These are phyloP conservation scores for Phytophthora quininea DNA, from an alignment of 352 stramenopile genomes.

Conservation along the genomic window DNA sequence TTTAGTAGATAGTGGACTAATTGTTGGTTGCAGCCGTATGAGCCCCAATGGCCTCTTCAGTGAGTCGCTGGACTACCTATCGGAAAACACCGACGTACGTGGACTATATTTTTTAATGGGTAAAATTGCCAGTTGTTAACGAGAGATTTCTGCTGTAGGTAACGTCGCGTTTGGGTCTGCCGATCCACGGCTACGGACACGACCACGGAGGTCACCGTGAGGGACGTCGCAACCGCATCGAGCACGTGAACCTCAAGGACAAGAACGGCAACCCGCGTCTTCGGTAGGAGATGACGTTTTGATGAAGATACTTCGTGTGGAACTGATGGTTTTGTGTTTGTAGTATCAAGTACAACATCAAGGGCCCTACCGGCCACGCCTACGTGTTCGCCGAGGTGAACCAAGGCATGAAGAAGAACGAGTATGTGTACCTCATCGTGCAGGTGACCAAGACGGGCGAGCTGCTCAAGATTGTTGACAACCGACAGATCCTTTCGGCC, in stretches of 20 bases:
- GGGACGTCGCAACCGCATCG: slow-evolving; percentile 95
- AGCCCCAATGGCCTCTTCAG: slow-evolving; percentile 85
- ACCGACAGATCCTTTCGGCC: slow-evolving; percentile 85
- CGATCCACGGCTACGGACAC: slow-evolving; percentile 93
- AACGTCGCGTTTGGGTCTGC: slow-evolving; percentile 85
- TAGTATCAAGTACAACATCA: slow-evolving; percentile 95
- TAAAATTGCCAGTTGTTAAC: background rate
- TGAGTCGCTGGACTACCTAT: slow-evolving; percentile 75
- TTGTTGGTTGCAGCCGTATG: slow-evolving; percentile 61
- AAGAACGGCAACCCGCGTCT: slow-evolving; percentile 87
- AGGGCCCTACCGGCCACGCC: slow-evolving; percentile 89
- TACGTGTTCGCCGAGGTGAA: slow-evolving; percentile 94
- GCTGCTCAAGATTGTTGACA: slow-evolving; percentile 93
- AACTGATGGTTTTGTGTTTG: slow-evolving; percentile 6
- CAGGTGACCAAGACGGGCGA: slow-evolving; percentile 92
- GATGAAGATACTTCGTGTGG: background rate
- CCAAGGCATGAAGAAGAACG: slow-evolving; percentile 91
- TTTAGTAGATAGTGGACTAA: slow-evolving; percentile 4
- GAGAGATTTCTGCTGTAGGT: too few relatives aligned
- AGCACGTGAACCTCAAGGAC: slow-evolving; percentile 92
- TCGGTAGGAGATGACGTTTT: slow-evolving; percentile 33
- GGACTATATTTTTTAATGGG: slow-evolving; percentile 1
- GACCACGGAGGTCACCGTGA: slow-evolving; percentile 94
- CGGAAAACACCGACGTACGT: slow-evolving; percentile 74
- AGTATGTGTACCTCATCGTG: slow-evolving; percentile 96